Base-by-base conservation (phyloP, 495 filamentous ascomycete species). In the Delitschia confertaspora region DNA sequence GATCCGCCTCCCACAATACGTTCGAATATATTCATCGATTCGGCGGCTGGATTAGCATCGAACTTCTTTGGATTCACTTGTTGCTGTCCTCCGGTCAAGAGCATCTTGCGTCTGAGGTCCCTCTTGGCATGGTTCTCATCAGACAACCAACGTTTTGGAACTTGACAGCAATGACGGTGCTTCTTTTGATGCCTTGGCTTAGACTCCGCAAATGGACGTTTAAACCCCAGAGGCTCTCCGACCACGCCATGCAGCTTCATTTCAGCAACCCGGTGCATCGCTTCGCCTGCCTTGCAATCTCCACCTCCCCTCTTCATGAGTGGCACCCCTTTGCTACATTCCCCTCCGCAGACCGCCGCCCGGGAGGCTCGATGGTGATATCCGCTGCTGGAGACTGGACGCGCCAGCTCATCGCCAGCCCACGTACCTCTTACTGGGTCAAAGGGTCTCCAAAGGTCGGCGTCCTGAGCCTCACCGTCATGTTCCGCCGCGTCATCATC, bases 21-120 rank as follows among this genome's bases (percentile, higher is more conserved):
- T 78, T 78, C 49, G 73, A 76, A 57, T 58, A 71, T 40, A 69
- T 65, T 27, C 73, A 78, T 57, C 74, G 73, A 38, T 74, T 76
- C 47, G 65, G 60, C 10, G 74, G 70, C 16, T 76, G 73, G 74
- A 47, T 62, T 13, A 56, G 69, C 8, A 62, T 78, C 3, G 65
- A 59, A 6, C 56, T 78, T 6, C 64, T 66, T 33, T 64, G 39
- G 51, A 32, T 23, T 1, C 35, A 59, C 23, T 23, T 47, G 3
- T 1, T 44, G 4, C 27, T 54, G 3, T 16, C 51, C 0, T 25
- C 41, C 7, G 7, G 20, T 1, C 23, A 30, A 2, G n/a, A 31
- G 1, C 3, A 27, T 1, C n/a, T 24, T 1, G 19, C n/a, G 10
- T 8, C 29, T 2, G 19, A 17, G 6, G 22, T 19, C 1, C 3